phyloP scores from a whole-genome alignment of 352 stramenopile species.

The Pythium volutum region DNA sequence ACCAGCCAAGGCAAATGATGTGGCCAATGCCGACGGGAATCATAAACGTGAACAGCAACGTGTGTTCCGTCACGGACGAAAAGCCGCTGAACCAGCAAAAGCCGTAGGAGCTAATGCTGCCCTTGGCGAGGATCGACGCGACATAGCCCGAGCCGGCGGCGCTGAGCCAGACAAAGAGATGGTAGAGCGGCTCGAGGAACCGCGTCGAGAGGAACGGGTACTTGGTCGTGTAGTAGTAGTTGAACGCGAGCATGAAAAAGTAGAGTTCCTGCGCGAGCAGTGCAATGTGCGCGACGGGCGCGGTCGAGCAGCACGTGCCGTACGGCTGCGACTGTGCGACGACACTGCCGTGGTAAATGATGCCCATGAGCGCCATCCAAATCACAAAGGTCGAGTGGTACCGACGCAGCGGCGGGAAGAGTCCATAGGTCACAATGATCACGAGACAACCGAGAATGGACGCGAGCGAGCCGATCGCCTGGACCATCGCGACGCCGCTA shows the following conservation, averaged over 20 bases:
- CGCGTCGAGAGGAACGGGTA: slow-evolving; percentile 79
- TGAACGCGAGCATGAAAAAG: slow-evolving; percentile 81
- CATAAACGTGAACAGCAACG: slow-evolving; percentile 55
- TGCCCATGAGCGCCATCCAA: slow-evolving; percentile 79
- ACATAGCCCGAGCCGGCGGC: slow-evolving; percentile 50
- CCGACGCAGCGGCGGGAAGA: slow-evolving; percentile 79
- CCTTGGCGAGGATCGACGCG: slow-evolving; percentile 37
- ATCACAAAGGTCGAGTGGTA: slow-evolving; percentile 77
- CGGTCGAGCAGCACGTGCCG: slow-evolving; percentile 56
- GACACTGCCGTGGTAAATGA: slow-evolving; percentile 76
- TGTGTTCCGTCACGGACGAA: slow-evolving; percentile 36
- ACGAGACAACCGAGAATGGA: slow-evolving; percentile 76
- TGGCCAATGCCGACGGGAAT: slow-evolving; percentile 67
- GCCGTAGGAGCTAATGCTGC: slow-evolving; percentile 67
- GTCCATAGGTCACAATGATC: slow-evolving; percentile 73
- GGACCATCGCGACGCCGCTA: slow-evolving; percentile 44
- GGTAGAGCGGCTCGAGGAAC: slow-evolving; percentile 67
- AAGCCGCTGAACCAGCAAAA: slow-evolving; percentile 74
- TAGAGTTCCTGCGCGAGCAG: slow-evolving; percentile 82
- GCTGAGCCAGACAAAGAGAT: slow-evolving; percentile 61
- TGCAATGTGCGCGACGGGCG: slow-evolving; percentile 62
- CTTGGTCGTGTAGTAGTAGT: slow-evolving; percentile 88
- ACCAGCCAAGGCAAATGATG: slow-evolving; percentile 66
- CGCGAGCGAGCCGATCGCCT: slow-evolving; percentile 55
- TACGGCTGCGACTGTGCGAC: slow-evolving; percentile 51